phyloP scores from a whole-genome alignment of 441 rosid species.

The Bocquillonia castaneifolia region DNA sequence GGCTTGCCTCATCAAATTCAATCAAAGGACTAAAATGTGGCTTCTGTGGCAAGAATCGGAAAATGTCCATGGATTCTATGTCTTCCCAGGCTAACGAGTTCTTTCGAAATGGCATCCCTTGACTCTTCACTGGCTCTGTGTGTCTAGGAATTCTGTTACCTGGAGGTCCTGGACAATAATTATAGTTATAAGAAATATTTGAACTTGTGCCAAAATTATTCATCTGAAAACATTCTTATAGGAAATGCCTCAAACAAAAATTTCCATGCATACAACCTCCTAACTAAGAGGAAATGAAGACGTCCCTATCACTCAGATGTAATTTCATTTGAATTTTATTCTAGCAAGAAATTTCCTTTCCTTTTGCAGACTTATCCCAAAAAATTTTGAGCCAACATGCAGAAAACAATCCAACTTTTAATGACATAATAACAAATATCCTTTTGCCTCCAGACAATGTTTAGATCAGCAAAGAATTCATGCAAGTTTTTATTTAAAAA shows the following conservation, averaged over 20 bases:
- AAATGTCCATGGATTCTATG: constrained; percentile 16
- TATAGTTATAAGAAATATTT: background rate
- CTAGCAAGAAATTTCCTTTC: background rate
- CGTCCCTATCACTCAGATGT: background rate
- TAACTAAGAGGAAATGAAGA: background rate
- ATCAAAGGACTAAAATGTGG: constrained; percentile 18
- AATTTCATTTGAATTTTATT: background rate
- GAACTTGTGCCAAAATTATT: background rate
- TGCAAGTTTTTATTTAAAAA: background rate
- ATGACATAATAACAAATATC: background rate
- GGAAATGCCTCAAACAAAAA: background rate
- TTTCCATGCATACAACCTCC: background rate
- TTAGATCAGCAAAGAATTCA: background rate
- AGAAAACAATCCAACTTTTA: background rate
- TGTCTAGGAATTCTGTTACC: background rate
- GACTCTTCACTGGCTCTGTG: background rate
- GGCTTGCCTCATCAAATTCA: constrained; percentile 8
- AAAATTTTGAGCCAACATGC: background rate
- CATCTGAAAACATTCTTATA: background rate
- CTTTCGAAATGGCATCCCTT: constrained; percentile 2
- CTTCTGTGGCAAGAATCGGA: constrained; percentile 11
- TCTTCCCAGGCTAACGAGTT: constrained; percentile 5
- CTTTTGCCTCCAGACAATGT: background rate
- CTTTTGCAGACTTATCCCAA: background rate
- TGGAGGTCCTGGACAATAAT: background rate